Conservation (phyloP, 2,329 filamentous ascomycete species). For the Colletotrichum liriopes region DNA sequence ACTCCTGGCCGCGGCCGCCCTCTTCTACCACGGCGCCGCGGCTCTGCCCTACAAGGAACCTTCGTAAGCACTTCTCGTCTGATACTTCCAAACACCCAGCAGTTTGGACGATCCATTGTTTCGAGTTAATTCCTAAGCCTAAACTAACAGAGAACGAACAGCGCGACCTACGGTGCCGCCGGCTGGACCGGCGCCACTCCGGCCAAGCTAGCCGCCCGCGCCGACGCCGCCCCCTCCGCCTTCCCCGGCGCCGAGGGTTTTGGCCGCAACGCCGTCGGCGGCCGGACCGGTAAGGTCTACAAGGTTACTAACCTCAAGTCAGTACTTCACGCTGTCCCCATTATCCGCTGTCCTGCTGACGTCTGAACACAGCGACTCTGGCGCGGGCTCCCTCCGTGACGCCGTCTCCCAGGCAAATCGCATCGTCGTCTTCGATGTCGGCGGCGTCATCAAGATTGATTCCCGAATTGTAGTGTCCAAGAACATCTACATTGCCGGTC, state of each 20-base stretch:
- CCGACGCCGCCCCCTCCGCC: slow-evolving; percentile 50
- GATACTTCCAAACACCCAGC: background rate
- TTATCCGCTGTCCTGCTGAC: background rate
- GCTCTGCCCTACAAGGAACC: slow-evolving; percentile 33
- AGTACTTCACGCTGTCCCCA: background rate
- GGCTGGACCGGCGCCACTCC: slow-evolving; percentile 22
- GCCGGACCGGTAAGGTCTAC: slow-evolving; percentile 62
- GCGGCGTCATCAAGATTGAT: slow-evolving; percentile 64
- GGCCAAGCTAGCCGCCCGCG: slow-evolving; percentile 29
- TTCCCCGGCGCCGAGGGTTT: slow-evolving; percentile 68
- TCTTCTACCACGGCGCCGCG: slow-evolving; percentile 19
- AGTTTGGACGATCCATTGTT: background rate
- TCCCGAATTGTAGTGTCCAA: slow-evolving; percentile 63
- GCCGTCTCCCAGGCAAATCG: slow-evolving; percentile 64
- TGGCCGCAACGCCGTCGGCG: slow-evolving; percentile 62
- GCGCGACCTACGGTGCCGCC: slow-evolving; percentile 10
- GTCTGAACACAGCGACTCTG: slow-evolving; percentile 55
- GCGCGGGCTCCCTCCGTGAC: slow-evolving; percentile 65
- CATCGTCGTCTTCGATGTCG: slow-evolving; percentile 65
- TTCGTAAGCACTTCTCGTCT: slow-evolving; percentile 16
- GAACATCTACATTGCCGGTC: slow-evolving; percentile 65
- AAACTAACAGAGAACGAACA: slow-evolving; percentile 14
- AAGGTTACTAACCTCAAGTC: slow-evolving; percentile 63
- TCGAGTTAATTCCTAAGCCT: too few relatives aligned
- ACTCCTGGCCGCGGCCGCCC: slow-evolving; percentile 24